A percentile compares a stretch with the other conserved stretches of the same genome.
phyloP scores from a whole-genome alignment of 306 rosid genomes.

The Leucaena leucocephala region DNA sequence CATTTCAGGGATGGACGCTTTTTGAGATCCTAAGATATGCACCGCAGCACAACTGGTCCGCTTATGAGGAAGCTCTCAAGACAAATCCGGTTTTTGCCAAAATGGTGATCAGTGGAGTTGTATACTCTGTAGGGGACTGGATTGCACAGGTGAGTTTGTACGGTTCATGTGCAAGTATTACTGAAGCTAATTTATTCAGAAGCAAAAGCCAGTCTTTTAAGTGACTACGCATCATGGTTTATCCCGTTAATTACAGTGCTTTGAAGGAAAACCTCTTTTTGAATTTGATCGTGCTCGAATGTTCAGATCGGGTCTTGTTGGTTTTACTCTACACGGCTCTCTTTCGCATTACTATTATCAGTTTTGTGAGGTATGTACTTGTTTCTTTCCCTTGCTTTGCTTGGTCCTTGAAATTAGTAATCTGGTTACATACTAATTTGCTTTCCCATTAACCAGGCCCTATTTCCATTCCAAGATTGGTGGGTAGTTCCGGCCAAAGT shows the following conservation, averaged over 20 bases:
- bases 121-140: slow-evolving; percentile 96
- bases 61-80: slow-evolving; percentile 97
- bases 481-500: slow-evolving; percentile 98
- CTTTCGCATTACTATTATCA: slow-evolving; percentile 95
- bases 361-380: slow-evolving; percentile 77
- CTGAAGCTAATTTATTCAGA: slow-evolving; percentile 21
- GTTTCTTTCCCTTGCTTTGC: slow-evolving; percentile 2
- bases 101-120: slow-evolving; percentile 97
- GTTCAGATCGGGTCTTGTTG: slow-evolving; percentile 95
- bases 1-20: slow-evolving; percentile 89
- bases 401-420: slow-evolving; percentile 26
- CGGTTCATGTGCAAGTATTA: neutral
- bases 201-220: neutral
- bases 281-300: slow-evolving; percentile 88
- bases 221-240: neutral
- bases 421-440: slow-evolving; percentile 23
- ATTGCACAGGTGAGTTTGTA: slow-evolving; percentile 77
- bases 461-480: slow-evolving; percentile 94
- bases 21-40: slow-evolving; percentile 91
- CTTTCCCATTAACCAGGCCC: slow-evolving; percentile 57
- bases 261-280: slow-evolving; percentile 91
- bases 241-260: slow-evolving; percentile 63
- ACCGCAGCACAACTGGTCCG: slow-evolving; percentile 92
- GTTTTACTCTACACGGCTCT: slow-evolving; percentile 96
- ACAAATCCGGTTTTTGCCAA: slow-evolving; percentile 91